Base-by-base conservation (phyloP, 2,329 filamentous ascomycete species). In the Fusarium devonianum region DNA sequence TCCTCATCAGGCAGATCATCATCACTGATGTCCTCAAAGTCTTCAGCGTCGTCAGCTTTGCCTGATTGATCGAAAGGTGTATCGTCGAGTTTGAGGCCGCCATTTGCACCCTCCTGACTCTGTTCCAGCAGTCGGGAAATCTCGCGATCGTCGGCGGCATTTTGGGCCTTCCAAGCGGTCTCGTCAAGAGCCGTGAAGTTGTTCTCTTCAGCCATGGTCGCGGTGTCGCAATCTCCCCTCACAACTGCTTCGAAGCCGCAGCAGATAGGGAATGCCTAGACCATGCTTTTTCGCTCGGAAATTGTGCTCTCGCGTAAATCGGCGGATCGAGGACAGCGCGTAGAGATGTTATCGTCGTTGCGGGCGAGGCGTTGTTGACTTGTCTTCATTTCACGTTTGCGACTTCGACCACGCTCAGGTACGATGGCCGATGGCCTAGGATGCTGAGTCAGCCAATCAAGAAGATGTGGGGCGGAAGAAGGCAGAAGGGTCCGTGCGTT, bases 41-140 rank as follows among this genome's bases (percentile, higher is more conserved):
- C 94, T 55, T 94, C 76, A 29, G 94, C 94, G 73, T 97, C 90
- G 52, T 92, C 92, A 44, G 92, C 93, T 72, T 99, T 99, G 70
- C 91, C 88, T 6, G 79, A 78, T 58, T 85, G 78, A 58, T 86
- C 85, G 56, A 87, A 81, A 17, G 78, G 71, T 10, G 65, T 69
- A 35, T 72, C 71, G 52, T 78, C 73, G 49, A 84, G 67, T 39
- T 75, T 72, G 4, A 76, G 66, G 7, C 71, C 71, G 10, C 75
- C 65, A 14, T 65, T 71, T 10, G 63, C 66, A 22, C 70, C 71
- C 46, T 74, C 70, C 51, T 76, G 71, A 28, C 71, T 73, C 39
- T 75, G 69, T 18, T 71, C 72, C 12, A 83, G 66, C 8, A 80
- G 68, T 7, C 69, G 71, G 21, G 76, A 69, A 19, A 82, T 77